Evolutionary conservation across 768 basidiomycete genomes (phyloP).

Genomic region (Amylocystis lapponica): DNA sequence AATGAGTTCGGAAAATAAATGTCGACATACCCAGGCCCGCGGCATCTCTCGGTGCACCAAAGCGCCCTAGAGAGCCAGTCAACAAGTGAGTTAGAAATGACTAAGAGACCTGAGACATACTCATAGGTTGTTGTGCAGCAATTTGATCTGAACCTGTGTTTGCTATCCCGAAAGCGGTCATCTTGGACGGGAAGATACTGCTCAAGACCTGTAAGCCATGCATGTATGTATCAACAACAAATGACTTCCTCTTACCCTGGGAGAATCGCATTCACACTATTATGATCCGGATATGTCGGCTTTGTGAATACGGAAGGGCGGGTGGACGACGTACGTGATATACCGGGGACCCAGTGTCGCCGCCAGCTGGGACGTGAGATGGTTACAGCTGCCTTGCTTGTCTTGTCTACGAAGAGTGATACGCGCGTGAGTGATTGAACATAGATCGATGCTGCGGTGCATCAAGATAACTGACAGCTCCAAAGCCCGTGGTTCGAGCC

Average conservation of each 20-base stretch:
- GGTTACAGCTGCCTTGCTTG: constrained; percentile 89
- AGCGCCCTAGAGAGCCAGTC: constrained; percentile 42
- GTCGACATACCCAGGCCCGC: constrained; percentile 49
- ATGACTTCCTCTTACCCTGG: constrained; percentile 50
- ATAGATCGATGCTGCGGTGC: background rate
- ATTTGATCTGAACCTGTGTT: constrained; percentile 47
- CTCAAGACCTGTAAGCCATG: background rate
- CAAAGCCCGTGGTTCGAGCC: constrained; percentile 56
- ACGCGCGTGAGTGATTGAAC: constrained; percentile 1
- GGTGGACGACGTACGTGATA: constrained; percentile 51
- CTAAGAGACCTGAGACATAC: constrained; percentile 27
- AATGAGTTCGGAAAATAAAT: background rate
- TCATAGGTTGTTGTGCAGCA: constrained; percentile 54
- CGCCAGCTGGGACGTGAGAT: constrained; percentile 69
- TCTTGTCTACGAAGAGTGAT: constrained; percentile 48
- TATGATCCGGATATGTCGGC: no score
- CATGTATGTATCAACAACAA: background rate
- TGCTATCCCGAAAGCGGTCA: constrained; percentile 72
- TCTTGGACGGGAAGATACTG: constrained; percentile 77
- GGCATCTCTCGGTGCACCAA: constrained; percentile 59
- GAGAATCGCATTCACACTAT: constrained; percentile 76
- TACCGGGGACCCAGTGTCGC: constrained; percentile 51
- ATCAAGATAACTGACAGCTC: constrained; percentile 55
- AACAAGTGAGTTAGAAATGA: background rate
- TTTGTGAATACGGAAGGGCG: background rate